A percentile compares a stretch with the other conserved stretches of the same genome.
phyloP scores from a whole-genome alignment of 2,329 filamentous ascomycete species.

The Beauveria sp. region DNA sequence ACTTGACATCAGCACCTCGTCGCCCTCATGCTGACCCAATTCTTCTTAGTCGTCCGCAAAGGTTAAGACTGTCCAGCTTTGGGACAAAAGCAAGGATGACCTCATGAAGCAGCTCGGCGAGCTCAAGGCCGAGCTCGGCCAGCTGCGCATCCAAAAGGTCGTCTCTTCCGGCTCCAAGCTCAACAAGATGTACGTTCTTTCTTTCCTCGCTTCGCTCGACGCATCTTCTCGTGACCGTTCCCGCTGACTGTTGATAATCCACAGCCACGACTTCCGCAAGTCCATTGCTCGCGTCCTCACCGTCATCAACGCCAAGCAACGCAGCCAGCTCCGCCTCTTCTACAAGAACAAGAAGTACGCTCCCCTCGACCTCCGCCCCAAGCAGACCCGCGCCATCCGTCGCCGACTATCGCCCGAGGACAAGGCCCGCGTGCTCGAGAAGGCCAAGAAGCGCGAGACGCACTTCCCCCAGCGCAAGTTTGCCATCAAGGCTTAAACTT shows the following conservation, averaged over 20 bases:
- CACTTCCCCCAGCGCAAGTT: conserved; percentile 99
- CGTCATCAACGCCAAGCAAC: conserved; percentile 99
- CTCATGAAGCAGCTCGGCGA: conserved; percentile 91
- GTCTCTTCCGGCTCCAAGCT: conserved; percentile 91
- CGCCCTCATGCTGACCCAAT: background rate
- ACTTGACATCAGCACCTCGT: background rate
- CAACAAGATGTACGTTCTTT: conserved; percentile 77
- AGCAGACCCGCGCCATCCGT: conserved; percentile 97
- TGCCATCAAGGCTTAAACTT: conserved; percentile 71
- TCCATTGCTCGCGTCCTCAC: conserved; percentile 98
- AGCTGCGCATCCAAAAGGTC: conserved; percentile 98
- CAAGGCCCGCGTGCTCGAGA: conserved; percentile 74
- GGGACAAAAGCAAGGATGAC: conserved; percentile 99
- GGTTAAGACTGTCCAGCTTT: conserved; percentile 95
- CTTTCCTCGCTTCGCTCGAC: background rate
- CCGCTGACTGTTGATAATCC: background rate
- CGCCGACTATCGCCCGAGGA: conserved; percentile 91
- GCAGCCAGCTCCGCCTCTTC: conserved; percentile 94
- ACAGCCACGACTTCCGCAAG: conserved; percentile 99
- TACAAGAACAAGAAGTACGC: conserved; percentile 99
- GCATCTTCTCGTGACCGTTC: background rate
- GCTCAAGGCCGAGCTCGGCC: conserved; percentile 91
- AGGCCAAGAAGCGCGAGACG: conserved; percentile 89
- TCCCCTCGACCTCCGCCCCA: conserved; percentile 94
- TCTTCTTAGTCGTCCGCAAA: conserved; percentile 41